A percentile compares a stretch with the other conserved stretches of the same genome.
These are phyloP conservation scores for Pseudodiploospora longispora DNA, from an alignment of 2,329 filamentous ascomycete species.

Conservation along the genomic window DNA sequence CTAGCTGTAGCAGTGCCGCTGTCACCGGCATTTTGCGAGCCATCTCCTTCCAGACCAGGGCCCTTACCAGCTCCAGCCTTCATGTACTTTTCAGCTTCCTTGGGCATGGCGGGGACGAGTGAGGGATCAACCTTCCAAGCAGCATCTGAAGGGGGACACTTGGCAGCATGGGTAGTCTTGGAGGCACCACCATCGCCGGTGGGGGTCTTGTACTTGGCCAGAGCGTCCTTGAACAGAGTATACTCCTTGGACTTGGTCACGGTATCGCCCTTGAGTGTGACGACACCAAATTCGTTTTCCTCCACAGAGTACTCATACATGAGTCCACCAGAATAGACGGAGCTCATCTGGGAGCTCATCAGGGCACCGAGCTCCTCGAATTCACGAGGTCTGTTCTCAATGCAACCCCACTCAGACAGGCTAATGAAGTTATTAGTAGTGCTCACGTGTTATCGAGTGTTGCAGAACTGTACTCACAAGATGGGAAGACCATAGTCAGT, in stretches of 20 bases:
- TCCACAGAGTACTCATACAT: slow-evolving; percentile 92
- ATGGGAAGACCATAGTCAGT: slow-evolving; percentile 79
- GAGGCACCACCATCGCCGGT: slow-evolving; percentile 42
- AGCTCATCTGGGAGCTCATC: slow-evolving; percentile 76
- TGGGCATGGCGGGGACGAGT: slow-evolving; percentile 43
- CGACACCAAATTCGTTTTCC: slow-evolving; percentile 71
- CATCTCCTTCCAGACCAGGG: slow-evolving; percentile 43
- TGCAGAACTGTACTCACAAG: slow-evolving; percentile 42
- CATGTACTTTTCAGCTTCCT: slow-evolving; percentile 44
- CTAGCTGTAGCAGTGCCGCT: slow-evolving; percentile 39
- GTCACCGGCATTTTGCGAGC: slow-evolving; percentile 45
- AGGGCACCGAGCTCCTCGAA: slow-evolving; percentile 75
- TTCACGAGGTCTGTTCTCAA: slow-evolving; percentile 61
- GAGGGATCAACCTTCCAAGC: slow-evolving; percentile 45
- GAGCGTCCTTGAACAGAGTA: slow-evolving; percentile 39
- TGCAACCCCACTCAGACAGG: slow-evolving; percentile 93
- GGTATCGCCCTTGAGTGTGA: slow-evolving; percentile 49
- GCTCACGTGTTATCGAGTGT: no score
- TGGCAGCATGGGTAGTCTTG: slow-evolving; percentile 35
- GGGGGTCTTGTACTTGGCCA: slow-evolving; percentile 42
- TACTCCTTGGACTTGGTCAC: slow-evolving; percentile 57
- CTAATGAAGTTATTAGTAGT: slow-evolving; percentile 15
- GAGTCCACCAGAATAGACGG: slow-evolving; percentile 88
- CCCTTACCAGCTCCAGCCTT: slow-evolving; percentile 43
- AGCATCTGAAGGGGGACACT: slow-evolving; percentile 41